Evolutionary conservation across 2,329 filamentous ascomycete genomes (phyloP).

Genomic region (Sporothrix sp.): DNA sequence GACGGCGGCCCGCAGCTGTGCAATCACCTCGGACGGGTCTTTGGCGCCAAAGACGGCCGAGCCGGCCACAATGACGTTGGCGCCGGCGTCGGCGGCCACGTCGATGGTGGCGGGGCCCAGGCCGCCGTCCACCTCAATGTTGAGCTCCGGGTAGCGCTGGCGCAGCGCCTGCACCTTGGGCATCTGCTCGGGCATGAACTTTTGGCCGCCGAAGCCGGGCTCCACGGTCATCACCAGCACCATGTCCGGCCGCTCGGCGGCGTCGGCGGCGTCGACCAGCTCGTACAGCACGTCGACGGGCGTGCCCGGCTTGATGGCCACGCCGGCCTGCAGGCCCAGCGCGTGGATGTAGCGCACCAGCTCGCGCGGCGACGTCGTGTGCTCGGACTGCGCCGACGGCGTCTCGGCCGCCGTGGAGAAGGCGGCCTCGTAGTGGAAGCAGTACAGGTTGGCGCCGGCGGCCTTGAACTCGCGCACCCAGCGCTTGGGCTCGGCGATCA

Average conservation of each 20-base stretch:
- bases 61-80: slow-evolving; percentile 95
- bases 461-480: slow-evolving; percentile 95
- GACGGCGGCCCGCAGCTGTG: slow-evolving; percentile 68
- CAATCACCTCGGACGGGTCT: slow-evolving; percentile 79
- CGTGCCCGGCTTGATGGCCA: slow-evolving; percentile 92
- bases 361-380: slow-evolving; percentile 64
- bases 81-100: slow-evolving; percentile 86
- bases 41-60: slow-evolving; percentile 91
- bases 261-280: slow-evolving; percentile 63
- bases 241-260: slow-evolving; percentile 89
- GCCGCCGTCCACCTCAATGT: slow-evolving; percentile 93
- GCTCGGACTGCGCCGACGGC: slow-evolving; percentile 50
- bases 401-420: slow-evolving; percentile 76
- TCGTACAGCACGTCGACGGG: slow-evolving; percentile 87
- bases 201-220: slow-evolving; percentile 94
- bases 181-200: slow-evolving; percentile 94
- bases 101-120: slow-evolving; percentile 83
- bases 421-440: slow-evolving; percentile 98
- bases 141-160: slow-evolving; percentile 75
- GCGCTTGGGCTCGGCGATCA: slow-evolving; percentile 98
- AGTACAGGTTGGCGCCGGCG: slow-evolving; percentile 96
- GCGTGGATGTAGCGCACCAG: slow-evolving; percentile 87
- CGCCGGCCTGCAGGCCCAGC: slow-evolving; percentile 77
- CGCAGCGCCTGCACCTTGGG: slow-evolving; percentile 85
- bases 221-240: slow-evolving; percentile 97